These are phyloP conservation scores for Aspergillus luchuensis DNA, from an alignment of 2,329 filamentous ascomycete species.

Conservation along the genomic window DNA sequence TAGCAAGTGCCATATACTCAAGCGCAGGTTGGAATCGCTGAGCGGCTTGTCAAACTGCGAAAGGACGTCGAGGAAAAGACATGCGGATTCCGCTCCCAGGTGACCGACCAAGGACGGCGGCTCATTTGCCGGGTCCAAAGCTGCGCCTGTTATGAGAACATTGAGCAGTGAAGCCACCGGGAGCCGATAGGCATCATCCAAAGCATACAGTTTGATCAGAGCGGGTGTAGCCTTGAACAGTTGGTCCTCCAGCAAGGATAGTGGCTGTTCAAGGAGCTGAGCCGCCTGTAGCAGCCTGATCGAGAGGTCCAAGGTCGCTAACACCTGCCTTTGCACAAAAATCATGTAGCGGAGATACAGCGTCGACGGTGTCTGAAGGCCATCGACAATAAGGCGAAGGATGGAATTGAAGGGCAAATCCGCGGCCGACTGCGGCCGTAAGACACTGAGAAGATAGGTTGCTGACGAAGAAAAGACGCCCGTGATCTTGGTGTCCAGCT, in stretches of 20 bases:
- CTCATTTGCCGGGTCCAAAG: constrained; percentile 64
- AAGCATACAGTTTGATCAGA: constrained; percentile 73
- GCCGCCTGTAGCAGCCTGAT: constrained; percentile 71
- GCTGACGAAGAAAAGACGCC: constrained; percentile 71
- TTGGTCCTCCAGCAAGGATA: constrained; percentile 70
- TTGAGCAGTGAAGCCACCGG: constrained; percentile 71
- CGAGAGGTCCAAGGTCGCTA: constrained; percentile 65
- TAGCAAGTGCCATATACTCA: constrained; percentile 79
- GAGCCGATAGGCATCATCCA: constrained; percentile 65
- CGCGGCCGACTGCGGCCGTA: constrained; percentile 69
- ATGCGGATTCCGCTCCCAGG: constrained; percentile 77
- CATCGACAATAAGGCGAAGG: constrained; percentile 67
- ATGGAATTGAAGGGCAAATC: constrained; percentile 77
- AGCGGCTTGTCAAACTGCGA: constrained; percentile 77
- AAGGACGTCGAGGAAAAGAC: constrained; percentile 78
- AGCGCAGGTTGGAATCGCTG: constrained; percentile 63
- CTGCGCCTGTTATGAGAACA: constrained; percentile 70
- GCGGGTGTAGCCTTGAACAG: constrained; percentile 79
- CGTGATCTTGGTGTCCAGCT: constrained; percentile 55
- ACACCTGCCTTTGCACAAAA: constrained; percentile 64
- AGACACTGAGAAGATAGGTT: constrained; percentile 72
- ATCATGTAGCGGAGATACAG: constrained; percentile 59
- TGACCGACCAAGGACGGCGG: constrained; percentile 93
- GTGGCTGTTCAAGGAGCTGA: constrained; percentile 63
- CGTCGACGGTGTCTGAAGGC: constrained; percentile 63